Evolutionary conservation across 2,329 filamentous ascomycete genomes (phyloP), one percentile per base, ranked within the genome.

Genomic region (Penicillium corylophilum): DNA sequence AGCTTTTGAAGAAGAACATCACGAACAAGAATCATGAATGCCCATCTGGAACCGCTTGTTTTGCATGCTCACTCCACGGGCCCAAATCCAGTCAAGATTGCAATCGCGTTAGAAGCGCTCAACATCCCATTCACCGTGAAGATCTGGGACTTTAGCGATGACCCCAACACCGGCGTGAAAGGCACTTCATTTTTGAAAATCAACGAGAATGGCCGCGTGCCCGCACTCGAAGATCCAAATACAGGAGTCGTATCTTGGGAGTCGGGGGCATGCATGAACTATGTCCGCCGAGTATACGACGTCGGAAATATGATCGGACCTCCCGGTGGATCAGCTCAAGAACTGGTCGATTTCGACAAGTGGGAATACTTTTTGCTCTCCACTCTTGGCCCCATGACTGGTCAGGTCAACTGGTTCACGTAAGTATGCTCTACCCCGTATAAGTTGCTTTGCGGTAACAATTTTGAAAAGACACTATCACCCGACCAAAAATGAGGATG

Each of bases 71-170:
- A 76, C 58, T 56, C 63, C 49, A 66, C 67, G 1, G 66, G 73
- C 3, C 75, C 75, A 1, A 77, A 77, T 51, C 75, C 75, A 1
- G 66, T 71, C 64, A 77, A 78, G 53, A 63, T 77, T 47, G 73
- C 72, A 47, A 71, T 73, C 23, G 66, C 70, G 0, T 66, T 78
- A 26, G 73, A 77, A 51, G 57, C 64, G 13, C 70, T 78, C 13
- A 28, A 63, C 1, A 20, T 78, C 2, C 73, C 75, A 5, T 79
- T 74, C 61, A 55, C 56, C 7, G 64, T 75, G 50, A 72, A 74
- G 46, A 59, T 69, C 18, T 77, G 73, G 73, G 69, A 76, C 12
- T 73, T 76, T 45, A 65, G 71, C 45, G 66, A 74, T 36, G 64
- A 67, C n/a, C 53, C 68, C 0, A 26, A 64, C 2, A 74, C 65